These are phyloP conservation scores for Aspergillus campestris DNA, from an alignment of 495 filamentous ascomycete species.

Conservation along the genomic window DNA sequence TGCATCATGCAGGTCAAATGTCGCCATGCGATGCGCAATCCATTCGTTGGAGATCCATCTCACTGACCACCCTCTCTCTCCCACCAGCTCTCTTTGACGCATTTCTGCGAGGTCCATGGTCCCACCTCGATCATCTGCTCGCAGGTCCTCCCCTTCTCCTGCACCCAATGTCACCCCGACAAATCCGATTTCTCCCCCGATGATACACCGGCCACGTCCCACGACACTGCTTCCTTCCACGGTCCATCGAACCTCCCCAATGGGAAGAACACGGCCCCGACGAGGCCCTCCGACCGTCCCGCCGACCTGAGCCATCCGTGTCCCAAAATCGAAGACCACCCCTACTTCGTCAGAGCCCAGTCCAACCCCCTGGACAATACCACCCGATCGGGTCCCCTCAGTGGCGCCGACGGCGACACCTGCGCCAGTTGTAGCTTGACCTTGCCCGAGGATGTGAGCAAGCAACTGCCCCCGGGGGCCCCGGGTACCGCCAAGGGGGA, in stretches of 20 bases:
- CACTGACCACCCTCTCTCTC: neutral
- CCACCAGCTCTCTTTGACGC: slow-evolving; percentile 77
- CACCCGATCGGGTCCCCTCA: slow-evolving; percentile 22
- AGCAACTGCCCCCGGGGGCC: slow-evolving; percentile 44
- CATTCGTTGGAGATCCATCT: neutral
- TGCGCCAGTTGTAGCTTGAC: slow-evolving; percentile 53
- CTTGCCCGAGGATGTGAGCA: slow-evolving; percentile 46
- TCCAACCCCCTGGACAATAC: slow-evolving; percentile 25
- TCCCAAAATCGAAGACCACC: slow-evolving; percentile 38
- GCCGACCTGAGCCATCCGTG: slow-evolving; percentile 15
- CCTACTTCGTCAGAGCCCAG: slow-evolving; percentile 31
- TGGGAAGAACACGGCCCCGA: slow-evolving; percentile 9
- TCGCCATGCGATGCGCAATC: neutral
- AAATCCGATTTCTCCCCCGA: slow-evolving; percentile 22
- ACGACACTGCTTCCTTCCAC: slow-evolving; percentile 17
- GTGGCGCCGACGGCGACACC: slow-evolving; percentile 36
- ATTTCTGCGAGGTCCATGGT: slow-evolving; percentile 94
- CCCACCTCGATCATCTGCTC: slow-evolving; percentile 94
- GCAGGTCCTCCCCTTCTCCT: slow-evolving; percentile 73
- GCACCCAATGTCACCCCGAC: slow-evolving; percentile 57
- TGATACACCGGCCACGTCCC: slow-evolving; percentile 26
- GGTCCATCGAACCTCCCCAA: slow-evolving; percentile 11
- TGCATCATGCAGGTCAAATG: no score
- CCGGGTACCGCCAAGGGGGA: slow-evolving; percentile 42
- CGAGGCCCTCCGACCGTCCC: slow-evolving; percentile 9